Evolutionary conservation across 371 early-diverging fungal species (phyloP), one percentile per base, ranked within the genome.

Genomic region (Syncephalastrum contaminatum): DNA sequence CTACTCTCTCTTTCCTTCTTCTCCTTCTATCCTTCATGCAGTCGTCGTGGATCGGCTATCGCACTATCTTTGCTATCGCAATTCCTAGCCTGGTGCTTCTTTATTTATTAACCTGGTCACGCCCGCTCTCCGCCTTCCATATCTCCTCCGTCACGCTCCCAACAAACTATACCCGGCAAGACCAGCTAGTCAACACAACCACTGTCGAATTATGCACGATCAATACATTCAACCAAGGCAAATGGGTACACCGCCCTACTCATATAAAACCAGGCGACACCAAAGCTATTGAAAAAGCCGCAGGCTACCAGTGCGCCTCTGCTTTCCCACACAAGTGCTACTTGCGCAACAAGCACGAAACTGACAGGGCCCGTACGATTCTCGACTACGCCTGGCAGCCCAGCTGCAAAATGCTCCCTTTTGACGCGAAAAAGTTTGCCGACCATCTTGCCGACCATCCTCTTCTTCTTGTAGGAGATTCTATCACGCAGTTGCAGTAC

Each of bases 401-500:
- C 3, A 53, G 59, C 19, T 75, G 75, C 40, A 47, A n/a, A 2
- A 40, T 67, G 1, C 52, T 67, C 19, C 59, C 62, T 1, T 64
- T 69, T 52, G 53, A 63, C 20, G 44, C 69, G 1, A 48, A 56
- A 27, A 47, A 58, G 2, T 53, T 75, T 25, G 64, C 72, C 8
- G 44, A 60, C 10, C 75, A 75, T 50, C 48, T 75, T 13, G 46
- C 60, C 2, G 54, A 60, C 18, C 63, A 75, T 51, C 72, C 72
- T 6, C 44, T 75, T 1, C 53, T 75, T 8, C 41, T 75, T 22
- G 69, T 75, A 12, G 72, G 75, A 14, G 73, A 73, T 39, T 73
- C 73, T 2, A 73, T 73, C 48, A 70, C 73, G 7, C 67, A 73
- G 43, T 51, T 73, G 4, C 70, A 70, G 58, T 73, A 58, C 49